Evolutionary conservation across 257 asterid genomes (phyloP).

Genomic region (Fraxinus excelsior): DNA sequence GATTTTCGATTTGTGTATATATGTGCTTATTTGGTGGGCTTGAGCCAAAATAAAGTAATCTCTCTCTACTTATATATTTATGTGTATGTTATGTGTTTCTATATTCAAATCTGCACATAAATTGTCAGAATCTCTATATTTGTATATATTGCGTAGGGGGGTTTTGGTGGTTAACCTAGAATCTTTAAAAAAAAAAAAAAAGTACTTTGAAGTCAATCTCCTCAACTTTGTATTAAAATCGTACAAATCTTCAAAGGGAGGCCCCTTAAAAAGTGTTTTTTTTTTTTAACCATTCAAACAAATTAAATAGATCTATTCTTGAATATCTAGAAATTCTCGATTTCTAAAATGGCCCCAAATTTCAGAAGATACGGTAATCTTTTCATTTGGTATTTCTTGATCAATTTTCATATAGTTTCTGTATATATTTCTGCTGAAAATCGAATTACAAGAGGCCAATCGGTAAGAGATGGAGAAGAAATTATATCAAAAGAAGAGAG

Average conservation of each 20-base stretch:
- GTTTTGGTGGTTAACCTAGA: conserved; percentile 34
- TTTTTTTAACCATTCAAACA: too few relatives aligned
- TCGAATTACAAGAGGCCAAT: conserved; percentile 31
- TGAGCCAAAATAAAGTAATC: conserved; percentile 11
- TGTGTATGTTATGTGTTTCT: background rate
- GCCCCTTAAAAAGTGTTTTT: background rate
- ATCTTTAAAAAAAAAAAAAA: conserved; percentile 35
- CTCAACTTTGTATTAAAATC: conserved; percentile 30
- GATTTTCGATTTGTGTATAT: too few relatives aligned
- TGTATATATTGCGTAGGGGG: background rate
- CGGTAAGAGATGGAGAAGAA: conserved; percentile 47
- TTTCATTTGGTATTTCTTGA: conserved; percentile 21
- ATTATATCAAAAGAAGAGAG: conserved; percentile 37
- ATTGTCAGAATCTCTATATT: background rate
- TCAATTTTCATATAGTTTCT: conserved; percentile 17
- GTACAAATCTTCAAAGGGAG: conserved; percentile 4
- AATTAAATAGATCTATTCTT: background rate
- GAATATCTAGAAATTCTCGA: background rate
- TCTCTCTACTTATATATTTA: background rate
- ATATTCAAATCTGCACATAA: background rate
- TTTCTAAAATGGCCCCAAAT: conserved; percentile 31
- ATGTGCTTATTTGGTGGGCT: background rate
- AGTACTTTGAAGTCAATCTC: conserved; percentile 28
- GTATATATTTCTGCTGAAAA: conserved; percentile 33
- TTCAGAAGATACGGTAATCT: background rate